A percentile compares a stretch with the other conserved stretches of the same genome.
These are phyloP conservation scores for Hyaloperonospora brassicae DNA, from an alignment of 352 stramenopile species.

Conservation along the genomic window DNA sequence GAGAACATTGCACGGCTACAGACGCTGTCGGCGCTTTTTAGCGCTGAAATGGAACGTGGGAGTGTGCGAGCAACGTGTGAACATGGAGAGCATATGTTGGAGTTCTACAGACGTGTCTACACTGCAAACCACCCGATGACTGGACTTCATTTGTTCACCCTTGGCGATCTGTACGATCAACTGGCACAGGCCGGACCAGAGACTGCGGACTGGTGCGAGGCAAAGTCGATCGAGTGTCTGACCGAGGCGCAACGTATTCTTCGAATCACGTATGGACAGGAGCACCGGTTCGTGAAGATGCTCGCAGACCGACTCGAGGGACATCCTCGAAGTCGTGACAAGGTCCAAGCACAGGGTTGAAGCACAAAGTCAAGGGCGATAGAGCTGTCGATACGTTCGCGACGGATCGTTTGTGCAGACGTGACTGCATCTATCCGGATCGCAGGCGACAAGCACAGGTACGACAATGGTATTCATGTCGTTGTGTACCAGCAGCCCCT, in stretches of 20 bases:
- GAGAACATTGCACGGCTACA: conserved; percentile 44
- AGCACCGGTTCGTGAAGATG: conserved; percentile 37
- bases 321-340: too few species aligned
- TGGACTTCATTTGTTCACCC: conserved; percentile 55
- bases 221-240: conserved; percentile 25
- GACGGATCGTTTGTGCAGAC: too few species aligned
- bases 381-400: too few species aligned
- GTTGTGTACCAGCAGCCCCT: too few species aligned
- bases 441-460: too few species aligned
- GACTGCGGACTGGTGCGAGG: conserved; percentile 3
- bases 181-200: conserved; percentile 5
- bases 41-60: conserved; percentile 38
- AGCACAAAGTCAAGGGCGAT: too few species aligned
- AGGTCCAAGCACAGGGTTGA: too few species aligned
- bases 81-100: conserved; percentile 40
- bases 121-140: conserved; percentile 48
- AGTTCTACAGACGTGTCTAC: conserved; percentile 58
- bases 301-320: conserved; percentile 27
- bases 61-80: conserved; percentile 23
- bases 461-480: too few species aligned
- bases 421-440: too few species aligned
- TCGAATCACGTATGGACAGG: conserved; percentile 42
- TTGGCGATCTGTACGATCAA: conserved; percentile 45
- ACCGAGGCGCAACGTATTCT: conserved; percentile 38
- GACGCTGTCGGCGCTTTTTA: conserved; percentile 46